phyloP scores from a whole-genome alignment of 2,329 filamentous ascomycete genomes.

The Scytalidium lignicola region DNA sequence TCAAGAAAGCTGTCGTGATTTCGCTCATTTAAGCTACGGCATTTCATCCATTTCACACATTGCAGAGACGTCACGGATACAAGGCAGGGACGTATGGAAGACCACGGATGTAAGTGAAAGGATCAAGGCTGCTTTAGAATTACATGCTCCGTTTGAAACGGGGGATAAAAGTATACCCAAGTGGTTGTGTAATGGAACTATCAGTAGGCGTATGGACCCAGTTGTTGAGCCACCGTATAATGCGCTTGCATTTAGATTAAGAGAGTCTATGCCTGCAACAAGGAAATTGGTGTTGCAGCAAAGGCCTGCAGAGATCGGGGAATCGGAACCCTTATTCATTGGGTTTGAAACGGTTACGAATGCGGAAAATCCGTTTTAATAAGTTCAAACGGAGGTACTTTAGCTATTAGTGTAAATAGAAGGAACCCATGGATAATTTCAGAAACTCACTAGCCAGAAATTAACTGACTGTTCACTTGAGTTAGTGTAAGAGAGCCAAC shows the following conservation, averaged over 20 bases:
- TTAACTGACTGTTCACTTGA: too few species aligned
- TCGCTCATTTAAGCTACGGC: constrained; percentile 23
- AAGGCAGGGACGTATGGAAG: constrained; percentile 11
- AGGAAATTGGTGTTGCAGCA: constrained; percentile 11
- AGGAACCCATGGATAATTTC: too few species aligned
- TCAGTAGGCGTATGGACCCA: constrained; percentile 10
- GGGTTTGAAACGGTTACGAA: constrained; percentile 9
- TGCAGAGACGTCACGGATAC: constrained; percentile 24
- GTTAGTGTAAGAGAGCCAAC: too few species aligned
- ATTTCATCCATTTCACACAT: constrained; percentile 25
- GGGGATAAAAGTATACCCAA: constrained; percentile 9
- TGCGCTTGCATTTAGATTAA: constrained; percentile 15
- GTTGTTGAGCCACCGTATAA: constrained; percentile 25
- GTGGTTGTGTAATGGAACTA: constrained; percentile 16
- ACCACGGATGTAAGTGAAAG: constrained; percentile 1
- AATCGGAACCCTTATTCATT: constrained; percentile 9
- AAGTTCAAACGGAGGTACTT: too few species aligned
- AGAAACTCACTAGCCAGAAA: too few species aligned
- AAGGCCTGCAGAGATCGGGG: constrained; percentile 14
- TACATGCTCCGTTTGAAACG: constrained; percentile 3
- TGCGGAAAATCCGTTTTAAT: constrained; percentile 1
- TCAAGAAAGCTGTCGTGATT: constrained; percentile 27
- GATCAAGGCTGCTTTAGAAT: constrained; percentile 2
- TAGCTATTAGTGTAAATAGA: too few species aligned
- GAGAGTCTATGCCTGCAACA: constrained; percentile 20